Conservation (phyloP, 345 rosid genomes). For the Iberis pinnata region DNA sequence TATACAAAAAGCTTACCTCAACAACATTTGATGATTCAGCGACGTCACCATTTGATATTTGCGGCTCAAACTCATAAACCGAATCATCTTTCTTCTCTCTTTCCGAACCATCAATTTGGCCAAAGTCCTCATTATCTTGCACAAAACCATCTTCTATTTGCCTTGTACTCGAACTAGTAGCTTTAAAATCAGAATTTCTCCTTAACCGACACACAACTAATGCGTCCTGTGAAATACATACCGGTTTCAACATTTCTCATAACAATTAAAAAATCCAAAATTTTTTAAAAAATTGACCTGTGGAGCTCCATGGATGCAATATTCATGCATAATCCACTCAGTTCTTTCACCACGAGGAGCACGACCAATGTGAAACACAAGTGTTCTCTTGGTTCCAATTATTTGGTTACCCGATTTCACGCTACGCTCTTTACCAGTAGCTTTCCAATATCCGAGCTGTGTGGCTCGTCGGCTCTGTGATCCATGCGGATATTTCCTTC, state of each 20-base stretch:
- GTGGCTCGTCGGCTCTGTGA: constrained; percentile 79
- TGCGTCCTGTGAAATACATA: constrained; percentile 44
- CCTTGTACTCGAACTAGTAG: constrained; percentile 24
- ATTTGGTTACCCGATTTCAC: constrained; percentile 50
- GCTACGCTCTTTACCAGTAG: constrained; percentile 79
- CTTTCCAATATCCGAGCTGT: constrained; percentile 81
- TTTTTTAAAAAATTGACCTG: constrained; percentile 50
- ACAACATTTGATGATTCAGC: constrained; percentile 42
- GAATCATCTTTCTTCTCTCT: constrained; percentile 35
- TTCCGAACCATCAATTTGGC: constrained; percentile 27
- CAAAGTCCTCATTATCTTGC: constrained; percentile 27
- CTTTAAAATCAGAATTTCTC: constrained; percentile 51
- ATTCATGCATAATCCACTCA: constrained; percentile 95
- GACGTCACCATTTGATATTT: constrained; percentile 26
- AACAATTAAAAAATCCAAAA: not conserved
- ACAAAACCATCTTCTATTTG: constrained; percentile 25
- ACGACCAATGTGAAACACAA: constrained; percentile 80
- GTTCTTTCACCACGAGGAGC: constrained; percentile 91
- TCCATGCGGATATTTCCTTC: constrained; percentile 84
- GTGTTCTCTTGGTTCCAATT: constrained; percentile 87
- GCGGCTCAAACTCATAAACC: constrained; percentile 44
- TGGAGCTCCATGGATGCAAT: constrained; percentile 47
- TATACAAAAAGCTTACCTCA: constrained; percentile 44
- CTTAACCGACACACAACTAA: constrained; percentile 79
- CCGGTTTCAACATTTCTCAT: not conserved